These are phyloP conservation scores for Cladosporium sp. DNA, from an alignment of 2,329 filamentous ascomycete genomes.

Conservation along the genomic window DNA sequence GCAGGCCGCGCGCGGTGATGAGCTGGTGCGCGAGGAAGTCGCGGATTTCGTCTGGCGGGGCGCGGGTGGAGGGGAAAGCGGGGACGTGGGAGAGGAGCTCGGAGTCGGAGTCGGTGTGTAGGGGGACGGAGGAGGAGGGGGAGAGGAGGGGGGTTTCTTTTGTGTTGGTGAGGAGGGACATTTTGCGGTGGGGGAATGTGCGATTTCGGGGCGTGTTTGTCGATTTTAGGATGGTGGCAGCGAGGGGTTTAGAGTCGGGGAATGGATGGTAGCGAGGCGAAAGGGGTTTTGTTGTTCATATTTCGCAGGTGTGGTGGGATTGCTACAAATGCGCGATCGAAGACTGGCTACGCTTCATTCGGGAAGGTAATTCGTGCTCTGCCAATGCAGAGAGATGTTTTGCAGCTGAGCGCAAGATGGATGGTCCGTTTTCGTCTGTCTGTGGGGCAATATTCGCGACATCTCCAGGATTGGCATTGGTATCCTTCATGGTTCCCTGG, in stretches of 20 bases:
- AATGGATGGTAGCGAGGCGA: neutral
- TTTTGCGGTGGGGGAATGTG: no score
- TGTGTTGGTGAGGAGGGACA: neutral
- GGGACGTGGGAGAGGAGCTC: neutral
- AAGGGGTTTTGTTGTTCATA: neutral
- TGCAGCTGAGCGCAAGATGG: no score
- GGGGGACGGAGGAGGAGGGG: neutral
- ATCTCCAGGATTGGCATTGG: neutral
- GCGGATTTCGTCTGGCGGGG: slow-evolving; percentile 15
- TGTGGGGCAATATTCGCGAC: no score
- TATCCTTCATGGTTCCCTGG: neutral
- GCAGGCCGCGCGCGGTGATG: neutral
- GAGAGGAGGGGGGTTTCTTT: neutral
- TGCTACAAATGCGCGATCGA: neutral
- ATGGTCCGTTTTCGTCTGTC: no score
- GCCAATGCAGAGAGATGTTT: no score
- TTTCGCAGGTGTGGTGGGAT: neutral
- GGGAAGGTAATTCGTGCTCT: no score
- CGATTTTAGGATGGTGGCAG: no score
- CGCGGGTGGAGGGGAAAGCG: neutral
- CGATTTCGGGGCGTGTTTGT: no score
- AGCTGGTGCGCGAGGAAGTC: slow-evolving; percentile 12
- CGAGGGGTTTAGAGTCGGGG: neutral
- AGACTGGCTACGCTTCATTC: neutral
- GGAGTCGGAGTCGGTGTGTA: neutral